Evolutionary conservation across 495 filamentous ascomycete genomes (phyloP), one percentile per base, ranked within the genome.

Genomic region (Talaromyces ruber): DNA sequence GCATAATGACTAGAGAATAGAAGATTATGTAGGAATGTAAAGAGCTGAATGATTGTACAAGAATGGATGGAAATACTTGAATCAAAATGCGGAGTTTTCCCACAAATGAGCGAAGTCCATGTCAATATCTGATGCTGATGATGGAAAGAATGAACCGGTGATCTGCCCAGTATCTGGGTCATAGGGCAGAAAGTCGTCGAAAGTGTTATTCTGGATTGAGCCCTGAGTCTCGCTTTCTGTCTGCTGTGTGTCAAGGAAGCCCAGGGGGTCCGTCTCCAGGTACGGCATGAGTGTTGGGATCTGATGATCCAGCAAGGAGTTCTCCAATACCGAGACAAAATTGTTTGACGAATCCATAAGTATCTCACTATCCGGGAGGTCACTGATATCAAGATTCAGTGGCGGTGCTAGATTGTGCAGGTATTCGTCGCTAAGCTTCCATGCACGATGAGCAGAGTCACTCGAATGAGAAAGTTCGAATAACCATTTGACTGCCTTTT

Each of bases 401-500:
- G 70, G 63, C 2, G 79, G 78, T 2, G 76, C 76, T 0, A 80
- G 72, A n/a, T 72, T 76, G 18, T 72, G 70, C 6, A 84, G 66
- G 45, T 82, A 72, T 22, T 73, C 71, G 56, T 81, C 77, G 53
- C 80, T 82, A 5, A 82, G 72, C 51, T 75, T 77, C 70, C 76
- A 83, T 45, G 82, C 81, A 64, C 78, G 72, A 59, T 79, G 70
- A 1, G 82, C 80, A 4, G 75, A 71, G 25, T 75, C 67, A 59
- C 72, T 84, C 28, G 74, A 71, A 39, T 67, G 72, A 22, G 80
- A 76, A 63, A 86, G 72, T 4, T 74, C 68, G 25, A 68, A 65
- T 1, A 86, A 68, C 83, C 84, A 86, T 52, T 75, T 71, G 14
- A 85, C 66, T 12, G 82, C 74, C 59, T 83, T 84, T 61, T 80